These are phyloP conservation scores for Paramecium biaurelia DNA, from an alignment of 73 alveolate genomes.

Conservation along the genomic window DNA sequence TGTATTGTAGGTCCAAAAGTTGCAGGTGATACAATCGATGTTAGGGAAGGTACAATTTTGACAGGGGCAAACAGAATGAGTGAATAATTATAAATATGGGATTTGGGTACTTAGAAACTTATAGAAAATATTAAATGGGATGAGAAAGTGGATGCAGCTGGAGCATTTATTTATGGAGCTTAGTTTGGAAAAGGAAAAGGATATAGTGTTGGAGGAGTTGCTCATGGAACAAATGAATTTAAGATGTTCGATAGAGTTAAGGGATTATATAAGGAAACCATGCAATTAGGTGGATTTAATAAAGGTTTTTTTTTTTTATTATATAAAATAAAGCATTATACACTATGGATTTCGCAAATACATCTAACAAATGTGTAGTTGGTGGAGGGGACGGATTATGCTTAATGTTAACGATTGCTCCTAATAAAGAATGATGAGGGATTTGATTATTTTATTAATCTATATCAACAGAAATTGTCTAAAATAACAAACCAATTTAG, in stretches of 20 bases:
- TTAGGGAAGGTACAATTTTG: conserved; percentile 65
- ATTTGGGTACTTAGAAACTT: conserved; percentile 48
- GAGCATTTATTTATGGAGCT: conserved; percentile 60
- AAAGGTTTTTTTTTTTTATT: not conserved
- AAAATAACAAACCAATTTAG: not conserved
- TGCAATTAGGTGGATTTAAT: conserved; percentile 21
- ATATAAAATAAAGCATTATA: not conserved
- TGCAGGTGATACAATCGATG: conserved; percentile 80
- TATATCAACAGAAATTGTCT: not conserved
- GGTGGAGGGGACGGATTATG: conserved; percentile 90
- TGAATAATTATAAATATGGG: conserved; percentile 69
- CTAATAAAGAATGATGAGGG: conserved; percentile 29
- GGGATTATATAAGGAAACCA: conserved; percentile 4
- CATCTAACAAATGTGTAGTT: conserved; percentile 77
- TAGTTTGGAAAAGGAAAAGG: conserved; percentile 53
- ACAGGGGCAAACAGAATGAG: conserved; percentile 71
- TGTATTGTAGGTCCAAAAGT: conserved; percentile 78
- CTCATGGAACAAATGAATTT: conserved; percentile 58
- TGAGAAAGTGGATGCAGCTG: conserved; percentile 22
- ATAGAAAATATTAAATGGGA: conserved; percentile 56
- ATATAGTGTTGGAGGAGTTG: conserved; percentile 35
- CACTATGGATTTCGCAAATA: conserved; percentile 80
- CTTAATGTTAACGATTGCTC: not conserved
- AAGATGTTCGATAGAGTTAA: conserved; percentile 40
- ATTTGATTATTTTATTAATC: not conserved